phyloP scores from a whole-genome alignment of 2,329 filamentous ascomycete genomes.

The Erysiphe neolycopersici region DNA sequence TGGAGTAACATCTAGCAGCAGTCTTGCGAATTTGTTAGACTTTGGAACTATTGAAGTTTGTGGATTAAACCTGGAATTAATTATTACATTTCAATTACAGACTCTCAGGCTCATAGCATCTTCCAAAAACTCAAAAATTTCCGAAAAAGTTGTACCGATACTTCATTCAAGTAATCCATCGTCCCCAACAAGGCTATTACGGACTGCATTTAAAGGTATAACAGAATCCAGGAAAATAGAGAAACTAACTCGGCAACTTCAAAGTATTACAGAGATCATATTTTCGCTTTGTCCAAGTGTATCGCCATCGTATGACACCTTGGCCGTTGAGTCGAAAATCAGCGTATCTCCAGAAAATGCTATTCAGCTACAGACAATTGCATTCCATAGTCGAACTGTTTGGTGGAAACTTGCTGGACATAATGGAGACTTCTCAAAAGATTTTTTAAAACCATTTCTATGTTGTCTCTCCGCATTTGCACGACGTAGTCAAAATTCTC shows the following conservation, averaged over 20 bases:
- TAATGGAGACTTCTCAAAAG: conserved; percentile 30
- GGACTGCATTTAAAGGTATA: conserved; percentile 16
- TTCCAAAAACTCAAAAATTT: conserved; percentile 28
- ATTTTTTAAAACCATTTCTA: conserved; percentile 36
- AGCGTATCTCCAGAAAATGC: conserved; percentile 28
- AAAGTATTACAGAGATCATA: conserved; percentile 35
- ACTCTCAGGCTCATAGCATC: conserved; percentile 34
- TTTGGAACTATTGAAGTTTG: conserved; percentile 23
- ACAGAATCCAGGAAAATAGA: conserved; percentile 19
- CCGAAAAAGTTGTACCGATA: conserved; percentile 29
- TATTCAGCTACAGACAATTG: conserved; percentile 36
- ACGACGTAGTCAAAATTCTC: conserved; percentile 18
- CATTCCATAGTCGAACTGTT: conserved; percentile 29
- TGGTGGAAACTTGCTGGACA: conserved; percentile 41
- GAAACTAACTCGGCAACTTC: conserved; percentile 38
- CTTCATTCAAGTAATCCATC: conserved; percentile 24
- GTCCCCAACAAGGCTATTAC: conserved; percentile 31
- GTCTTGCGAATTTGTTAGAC: conserved; percentile 32
- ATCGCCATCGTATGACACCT: conserved; percentile 32
- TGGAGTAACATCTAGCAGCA: conserved; percentile 16
- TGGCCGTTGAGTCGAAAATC: conserved; percentile 24
- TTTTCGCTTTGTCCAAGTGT: conserved; percentile 40
- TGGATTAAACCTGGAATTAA: conserved; percentile 22
- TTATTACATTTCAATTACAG: conserved; percentile 38
- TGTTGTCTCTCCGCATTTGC: conserved; percentile 34